Base-by-base conservation (phyloP, 306 rosid genomes). In the Quercus alba region DNA sequence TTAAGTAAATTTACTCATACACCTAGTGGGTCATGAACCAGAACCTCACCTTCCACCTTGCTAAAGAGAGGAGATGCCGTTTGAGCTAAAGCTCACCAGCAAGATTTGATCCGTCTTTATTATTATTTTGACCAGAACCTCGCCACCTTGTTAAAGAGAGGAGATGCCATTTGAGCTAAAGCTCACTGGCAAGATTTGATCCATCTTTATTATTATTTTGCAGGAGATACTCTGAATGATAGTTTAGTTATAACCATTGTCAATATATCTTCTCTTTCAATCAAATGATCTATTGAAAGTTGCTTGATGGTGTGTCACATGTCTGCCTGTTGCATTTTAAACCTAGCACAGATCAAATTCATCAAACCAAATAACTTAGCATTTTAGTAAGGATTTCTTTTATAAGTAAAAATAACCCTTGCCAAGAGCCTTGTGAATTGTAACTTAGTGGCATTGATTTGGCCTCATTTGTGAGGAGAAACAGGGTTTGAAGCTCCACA, bases 321-420 rank as follows among this genome's bases (percentile, higher is more conserved):
- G 46, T 75, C 35, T 59, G 55, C 19, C 18, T 67, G 35, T 41
- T 80, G 56, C 23, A 52, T 73, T 64, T 15, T 70, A 64, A 41
- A 38, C 20, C 8, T 18, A 58, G 5, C 20, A 52, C 44, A 58
- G 51, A 57, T 77, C 15, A 10, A 49, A 49, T 10, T 12, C 54
- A 49, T 49, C 78, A 70, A 62, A 62, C 80, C 73, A 44, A 59
- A 30, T 78, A 70, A 35, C 18, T 66, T 66, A 74, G 62, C 55
- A 56, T 26, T 23, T 57, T n/a, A 21, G 31, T 23, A 10, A 26
- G 66, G 26, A 49, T 49, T 11, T 49, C 15, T 49, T 49, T 49
- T 49, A 1, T 58, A 58, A 21, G 10, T 18, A 58, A 18, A 58
- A 19, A 19, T 58, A 19, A 20, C 13, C 13, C 5, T 21, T 38